Conservation (phyloP, 768 basidiomycete species). For the Tricholoma hemisulphureum region DNA sequence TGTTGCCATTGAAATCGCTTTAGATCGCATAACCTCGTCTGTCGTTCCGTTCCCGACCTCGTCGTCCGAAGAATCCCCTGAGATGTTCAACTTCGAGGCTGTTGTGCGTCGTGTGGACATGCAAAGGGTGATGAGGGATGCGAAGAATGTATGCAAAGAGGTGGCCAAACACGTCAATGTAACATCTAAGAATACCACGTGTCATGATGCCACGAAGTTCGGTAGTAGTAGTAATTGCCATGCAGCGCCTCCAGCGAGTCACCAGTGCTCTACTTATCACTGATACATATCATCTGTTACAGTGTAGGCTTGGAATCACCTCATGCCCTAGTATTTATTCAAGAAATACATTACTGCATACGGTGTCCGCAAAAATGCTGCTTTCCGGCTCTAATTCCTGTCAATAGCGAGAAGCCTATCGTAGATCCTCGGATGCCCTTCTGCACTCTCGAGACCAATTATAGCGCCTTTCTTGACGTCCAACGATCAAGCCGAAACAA, state of each 20-base stretch:
- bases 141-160: neutral
- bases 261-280: no score
- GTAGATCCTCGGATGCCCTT: neutral
- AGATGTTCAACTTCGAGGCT: constrained; percentile 12
- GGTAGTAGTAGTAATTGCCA: no score
- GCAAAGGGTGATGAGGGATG: constrained; percentile 16
- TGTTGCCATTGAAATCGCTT: constrained; percentile 48
- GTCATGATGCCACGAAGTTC: no score
- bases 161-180: neutral
- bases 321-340: no score
- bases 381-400: neutral
- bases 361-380: neutral
- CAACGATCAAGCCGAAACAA: neutral
- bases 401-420: neutral
- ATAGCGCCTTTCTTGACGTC: neutral
- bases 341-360: neutral
- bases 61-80: constrained; percentile 6
- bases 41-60: constrained; percentile 9
- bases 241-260: no score
- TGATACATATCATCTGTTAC: no score
- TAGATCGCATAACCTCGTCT: constrained; percentile 41
- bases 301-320: no score
- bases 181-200: neutral
- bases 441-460: neutral
- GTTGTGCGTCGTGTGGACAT: constrained; percentile 28